These are phyloP conservation scores for Rhynchospora tenuis DNA, from an alignment of 176 grass and related monocot genomes.

Conservation along the genomic window DNA sequence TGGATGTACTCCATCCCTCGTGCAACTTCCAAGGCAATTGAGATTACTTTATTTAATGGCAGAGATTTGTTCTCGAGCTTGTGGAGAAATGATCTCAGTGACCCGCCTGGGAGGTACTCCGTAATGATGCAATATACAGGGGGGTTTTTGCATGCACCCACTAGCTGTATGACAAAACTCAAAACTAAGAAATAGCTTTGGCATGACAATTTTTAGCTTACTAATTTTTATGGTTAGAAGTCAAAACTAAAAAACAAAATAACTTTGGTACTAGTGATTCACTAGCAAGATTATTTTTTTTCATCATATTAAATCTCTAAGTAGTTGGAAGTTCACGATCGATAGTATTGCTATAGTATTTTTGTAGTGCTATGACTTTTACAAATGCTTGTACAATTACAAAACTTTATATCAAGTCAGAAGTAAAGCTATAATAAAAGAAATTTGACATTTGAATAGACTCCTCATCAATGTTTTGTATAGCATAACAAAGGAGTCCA, in stretches of 20 bases:
- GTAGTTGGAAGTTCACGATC: background rate
- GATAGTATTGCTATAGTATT: background rate
- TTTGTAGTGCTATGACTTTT: background rate
- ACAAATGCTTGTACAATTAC: background rate
- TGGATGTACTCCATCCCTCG: conserved; percentile 87
- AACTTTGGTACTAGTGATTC: background rate
- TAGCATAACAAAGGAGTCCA: background rate
- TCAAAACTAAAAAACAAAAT: background rate
- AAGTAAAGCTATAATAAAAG: background rate
- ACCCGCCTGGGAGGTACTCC: conserved; percentile 76
- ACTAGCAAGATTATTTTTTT: background rate
- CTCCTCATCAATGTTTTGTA: background rate
- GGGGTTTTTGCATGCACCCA: conserved; percentile 63
- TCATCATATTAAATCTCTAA: background rate
- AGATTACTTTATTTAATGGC: conserved; percentile 54
- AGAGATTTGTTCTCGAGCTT: conserved; percentile 55
- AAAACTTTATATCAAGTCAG: background rate
- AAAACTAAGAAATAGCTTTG: background rate
- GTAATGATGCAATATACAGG: conserved; percentile 92
- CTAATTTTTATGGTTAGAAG: background rate
- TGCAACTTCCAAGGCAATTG: conserved; percentile 63
- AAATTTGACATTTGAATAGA: background rate
- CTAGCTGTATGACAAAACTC: conserved; percentile 38
- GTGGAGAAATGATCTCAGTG: conserved; percentile 71
- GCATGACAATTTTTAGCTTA: background rate